Evolutionary conservation across 306 rosid genomes (phyloP).

Genomic region (Castanea mollissima): DNA sequence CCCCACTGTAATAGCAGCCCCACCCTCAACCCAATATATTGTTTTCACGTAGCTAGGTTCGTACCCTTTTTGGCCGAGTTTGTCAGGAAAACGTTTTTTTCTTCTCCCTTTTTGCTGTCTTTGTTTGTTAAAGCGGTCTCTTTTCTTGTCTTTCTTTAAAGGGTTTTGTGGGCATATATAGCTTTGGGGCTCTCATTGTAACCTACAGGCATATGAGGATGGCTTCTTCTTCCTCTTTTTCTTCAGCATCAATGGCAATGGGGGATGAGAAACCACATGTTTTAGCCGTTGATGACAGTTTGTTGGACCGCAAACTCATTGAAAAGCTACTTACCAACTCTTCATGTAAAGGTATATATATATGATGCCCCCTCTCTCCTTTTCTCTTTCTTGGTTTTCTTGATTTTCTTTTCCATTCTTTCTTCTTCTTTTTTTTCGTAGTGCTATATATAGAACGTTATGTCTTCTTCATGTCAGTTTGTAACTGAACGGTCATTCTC

Average conservation of each 20-base stretch:
- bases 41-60: not conserved
- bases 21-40: not conserved
- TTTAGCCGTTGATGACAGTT: constrained; percentile 32
- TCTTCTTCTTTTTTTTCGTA: not conserved
- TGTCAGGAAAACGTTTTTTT: not conserved
- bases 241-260: not conserved
- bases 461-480: too few relatives aligned
- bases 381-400: not conserved
- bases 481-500: too few relatives aligned
- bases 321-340: constrained; percentile 26
- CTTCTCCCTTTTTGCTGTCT: not conserved
- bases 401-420: too few relatives aligned
- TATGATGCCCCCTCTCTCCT: not conserved
- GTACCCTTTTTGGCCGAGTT: not conserved
- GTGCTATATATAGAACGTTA: too few relatives aligned
- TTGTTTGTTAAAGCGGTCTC: not conserved
- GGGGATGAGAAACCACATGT: constrained; percentile 26
- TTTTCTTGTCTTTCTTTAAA: not conserved
- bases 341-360: constrained; percentile 23
- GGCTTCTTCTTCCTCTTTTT: not conserved
- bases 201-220: not conserved
- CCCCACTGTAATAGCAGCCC: not conserved
- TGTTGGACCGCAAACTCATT: constrained; percentile 24
- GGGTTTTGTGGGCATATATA: not conserved
- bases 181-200: not conserved